phyloP scores from a whole-genome alignment of 1,284 basidiomycete genomes.

The Sporisorium graminicola region DNA sequence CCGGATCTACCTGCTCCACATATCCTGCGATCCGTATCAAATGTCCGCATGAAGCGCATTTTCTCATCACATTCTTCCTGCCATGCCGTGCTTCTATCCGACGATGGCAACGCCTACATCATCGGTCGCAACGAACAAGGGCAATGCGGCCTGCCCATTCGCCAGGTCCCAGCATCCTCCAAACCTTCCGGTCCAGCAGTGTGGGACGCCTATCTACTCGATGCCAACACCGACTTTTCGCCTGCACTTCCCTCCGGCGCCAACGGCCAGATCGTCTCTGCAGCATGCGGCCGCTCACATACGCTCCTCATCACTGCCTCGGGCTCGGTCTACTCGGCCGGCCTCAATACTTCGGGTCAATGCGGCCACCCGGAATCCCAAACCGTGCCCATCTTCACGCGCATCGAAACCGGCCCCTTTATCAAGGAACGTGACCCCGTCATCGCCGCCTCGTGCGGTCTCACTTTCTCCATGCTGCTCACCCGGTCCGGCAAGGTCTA shows the following conservation, averaged over 20 bases:
- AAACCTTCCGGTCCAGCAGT: conserved; percentile 74
- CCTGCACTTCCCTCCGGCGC: conserved; percentile 74
- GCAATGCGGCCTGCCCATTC: conserved; percentile 66
- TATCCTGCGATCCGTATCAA: conserved; percentile 86
- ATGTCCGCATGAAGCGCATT: conserved; percentile 72
- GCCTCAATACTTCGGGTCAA: conserved; percentile 87
- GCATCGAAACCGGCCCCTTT: conserved; percentile 73
- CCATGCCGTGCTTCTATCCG: conserved; percentile 58
- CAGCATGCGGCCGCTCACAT: conserved; percentile 85
- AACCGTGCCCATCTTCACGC: conserved; percentile 82
- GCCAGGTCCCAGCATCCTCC: conserved; percentile 66
- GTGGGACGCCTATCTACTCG: conserved; percentile 74
- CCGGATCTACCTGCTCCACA: conserved; percentile 87
- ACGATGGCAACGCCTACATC: conserved; percentile 83
- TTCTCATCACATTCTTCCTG: conserved; percentile 58
- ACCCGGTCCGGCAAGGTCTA: conserved; percentile 84
- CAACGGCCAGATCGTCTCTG: conserved; percentile 80
- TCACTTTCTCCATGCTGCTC: conserved; percentile 85
- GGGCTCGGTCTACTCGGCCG: conserved; percentile 85
- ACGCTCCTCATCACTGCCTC: conserved; percentile 84
- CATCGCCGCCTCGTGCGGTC: conserved; percentile 81
- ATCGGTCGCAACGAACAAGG: conserved; percentile 80
- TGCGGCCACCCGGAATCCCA: conserved; percentile 77
- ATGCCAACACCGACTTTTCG: conserved; percentile 57
- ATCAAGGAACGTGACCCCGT: conserved; percentile 76